Evolutionary conservation across 2,329 filamentous ascomycete species (phyloP).

Genomic region (Exserohilum turcica): DNA sequence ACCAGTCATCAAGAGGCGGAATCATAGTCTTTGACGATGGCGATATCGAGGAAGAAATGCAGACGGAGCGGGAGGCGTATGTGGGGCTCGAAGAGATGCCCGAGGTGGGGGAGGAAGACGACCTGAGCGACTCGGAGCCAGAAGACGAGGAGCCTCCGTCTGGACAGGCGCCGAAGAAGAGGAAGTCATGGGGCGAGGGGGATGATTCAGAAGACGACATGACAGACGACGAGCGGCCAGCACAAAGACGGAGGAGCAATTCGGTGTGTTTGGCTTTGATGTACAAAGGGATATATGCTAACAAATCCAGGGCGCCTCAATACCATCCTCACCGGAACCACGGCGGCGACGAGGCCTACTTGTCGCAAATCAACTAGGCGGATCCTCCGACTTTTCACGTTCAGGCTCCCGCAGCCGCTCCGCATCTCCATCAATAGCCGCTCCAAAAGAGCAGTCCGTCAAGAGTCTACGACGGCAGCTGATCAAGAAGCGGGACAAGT

Average conservation of each 20-base stretch:
- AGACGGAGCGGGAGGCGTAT: slow-evolving; percentile 78
- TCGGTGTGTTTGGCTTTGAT: slow-evolving; percentile 63
- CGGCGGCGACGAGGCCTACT: slow-evolving; percentile 66
- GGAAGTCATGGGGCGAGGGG: slow-evolving; percentile 57
- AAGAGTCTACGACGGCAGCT: slow-evolving; percentile 74
- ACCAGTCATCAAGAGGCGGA: slow-evolving; percentile 79
- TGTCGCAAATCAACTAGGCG: slow-evolving; percentile 35
- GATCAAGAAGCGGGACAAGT: slow-evolving; percentile 73
- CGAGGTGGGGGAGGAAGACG: slow-evolving; percentile 75
- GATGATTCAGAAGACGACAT: slow-evolving; percentile 66
- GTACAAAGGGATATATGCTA: neutral
- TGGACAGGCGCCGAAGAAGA: slow-evolving; percentile 46
- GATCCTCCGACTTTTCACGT: slow-evolving; percentile 48
- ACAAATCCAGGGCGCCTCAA: slow-evolving; percentile 57
- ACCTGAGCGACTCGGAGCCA: slow-evolving; percentile 60
- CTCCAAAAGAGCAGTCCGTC: slow-evolving; percentile 68
- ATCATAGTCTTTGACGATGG: slow-evolving; percentile 96
- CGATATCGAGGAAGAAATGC: slow-evolving; percentile 85
- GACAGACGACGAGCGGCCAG: slow-evolving; percentile 75
- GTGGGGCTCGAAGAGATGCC: slow-evolving; percentile 89
- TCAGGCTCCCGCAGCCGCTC: slow-evolving; percentile 48
- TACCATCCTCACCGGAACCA: slow-evolving; percentile 69
- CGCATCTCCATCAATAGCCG: slow-evolving; percentile 39
- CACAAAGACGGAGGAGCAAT: slow-evolving; percentile 83
- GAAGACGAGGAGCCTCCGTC: slow-evolving; percentile 44